Evolutionary conservation across 352 stramenopile species (phyloP).

Genomic region (Blastocystis sp.): DNA sequence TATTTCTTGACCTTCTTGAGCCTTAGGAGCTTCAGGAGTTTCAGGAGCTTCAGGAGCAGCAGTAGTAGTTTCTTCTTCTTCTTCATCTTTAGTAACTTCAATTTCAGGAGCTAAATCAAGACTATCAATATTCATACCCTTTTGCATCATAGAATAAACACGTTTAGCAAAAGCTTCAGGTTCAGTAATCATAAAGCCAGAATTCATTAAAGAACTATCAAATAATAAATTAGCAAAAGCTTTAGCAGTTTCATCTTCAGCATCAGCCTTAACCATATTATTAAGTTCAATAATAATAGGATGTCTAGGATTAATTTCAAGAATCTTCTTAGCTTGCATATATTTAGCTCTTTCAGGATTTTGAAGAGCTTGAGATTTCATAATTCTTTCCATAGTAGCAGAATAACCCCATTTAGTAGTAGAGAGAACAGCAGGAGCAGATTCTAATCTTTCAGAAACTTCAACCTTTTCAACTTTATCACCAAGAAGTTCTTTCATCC

Average conservation of each 20-base stretch:
- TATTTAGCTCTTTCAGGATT: slow-evolving; percentile 48
- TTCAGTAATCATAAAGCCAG: slow-evolving; percentile 81
- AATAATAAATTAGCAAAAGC: slow-evolving; percentile 86
- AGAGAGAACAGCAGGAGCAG: slow-evolving; percentile 78
- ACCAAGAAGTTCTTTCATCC: slow-evolving; percentile 78
- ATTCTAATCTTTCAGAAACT: slow-evolving; percentile 75
- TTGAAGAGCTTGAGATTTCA: slow-evolving; percentile 85
- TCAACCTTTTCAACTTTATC: slow-evolving; percentile 75
- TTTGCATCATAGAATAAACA: slow-evolving; percentile 76
- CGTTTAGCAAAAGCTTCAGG: slow-evolving; percentile 68
- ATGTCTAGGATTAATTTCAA: slow-evolving; percentile 96
- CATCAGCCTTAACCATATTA: slow-evolving; percentile 47
- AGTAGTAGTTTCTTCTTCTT: slow-evolving; percentile 45
- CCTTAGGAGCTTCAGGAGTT: no score
- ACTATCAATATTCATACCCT: slow-evolving; percentile 64
- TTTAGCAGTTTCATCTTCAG: slow-evolving; percentile 57
- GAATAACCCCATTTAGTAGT: slow-evolving; percentile 84
- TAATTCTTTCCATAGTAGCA: slow-evolving; percentile 98
- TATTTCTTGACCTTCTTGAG: slow-evolving; percentile 7
- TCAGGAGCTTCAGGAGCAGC: slow-evolving; percentile 36
- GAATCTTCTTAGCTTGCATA: slow-evolving; percentile 63
- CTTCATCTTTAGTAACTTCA: slow-evolving; percentile 53
- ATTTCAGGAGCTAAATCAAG: slow-evolving; percentile 76
- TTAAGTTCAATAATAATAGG: slow-evolving; percentile 86
- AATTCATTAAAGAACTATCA: slow-evolving; percentile 85